Percentiles rank a stretch among this genome's conserved stretches.
phyloP scores from a whole-genome alignment of 495 filamentous ascomycete species.

The Aspergillus sclerotiicarbonarius region DNA sequence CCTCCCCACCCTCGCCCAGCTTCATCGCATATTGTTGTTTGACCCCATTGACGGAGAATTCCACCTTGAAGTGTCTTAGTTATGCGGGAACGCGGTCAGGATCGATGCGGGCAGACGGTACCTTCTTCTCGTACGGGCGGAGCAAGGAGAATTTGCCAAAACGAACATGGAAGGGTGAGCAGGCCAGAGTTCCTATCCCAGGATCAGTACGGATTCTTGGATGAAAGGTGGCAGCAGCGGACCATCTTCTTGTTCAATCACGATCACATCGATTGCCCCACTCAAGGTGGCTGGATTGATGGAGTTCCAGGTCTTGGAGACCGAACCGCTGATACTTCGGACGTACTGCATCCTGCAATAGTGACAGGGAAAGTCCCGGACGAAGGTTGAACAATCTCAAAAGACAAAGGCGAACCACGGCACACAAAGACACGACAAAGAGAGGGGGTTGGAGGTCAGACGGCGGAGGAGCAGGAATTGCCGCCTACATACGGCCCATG shows the following conservation, averaged over 20 bases:
- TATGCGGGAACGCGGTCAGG: neutral
- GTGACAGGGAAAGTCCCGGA: slow-evolving; percentile 21
- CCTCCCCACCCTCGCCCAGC: slow-evolving; percentile 93
- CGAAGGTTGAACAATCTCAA: slow-evolving; percentile 11
- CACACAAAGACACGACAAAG: slow-evolving; percentile 7
- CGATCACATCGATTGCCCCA: slow-evolving; percentile 98
- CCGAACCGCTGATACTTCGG: slow-evolving; percentile 88
- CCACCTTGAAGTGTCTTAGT: slow-evolving; percentile 56
- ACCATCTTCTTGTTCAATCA: slow-evolving; percentile 97
- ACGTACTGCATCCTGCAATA: slow-evolving; percentile 87
- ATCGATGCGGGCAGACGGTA: slow-evolving; percentile 16
- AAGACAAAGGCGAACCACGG: slow-evolving; percentile 1
- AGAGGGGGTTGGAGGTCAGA: slow-evolving; percentile 18
- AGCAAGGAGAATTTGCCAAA: slow-evolving; percentile 98
- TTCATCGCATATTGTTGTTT: slow-evolving; percentile 98
- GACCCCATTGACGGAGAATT: slow-evolving; percentile 89
- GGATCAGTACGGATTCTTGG: neutral
- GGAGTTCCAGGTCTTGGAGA: slow-evolving; percentile 98
- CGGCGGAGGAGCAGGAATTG: slow-evolving; percentile 30
- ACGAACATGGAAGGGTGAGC: slow-evolving; percentile 97
- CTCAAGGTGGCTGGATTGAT: slow-evolving; percentile 98
- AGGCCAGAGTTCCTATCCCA: slow-evolving; percentile 64
- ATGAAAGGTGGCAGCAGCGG: slow-evolving; percentile 16
- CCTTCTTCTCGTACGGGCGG: slow-evolving; percentile 97
- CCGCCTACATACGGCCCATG: slow-evolving; percentile 44